Base-by-base conservation (phyloP, 2,329 filamentous ascomycete species). In the Malbranchea cinnamomea region DNA sequence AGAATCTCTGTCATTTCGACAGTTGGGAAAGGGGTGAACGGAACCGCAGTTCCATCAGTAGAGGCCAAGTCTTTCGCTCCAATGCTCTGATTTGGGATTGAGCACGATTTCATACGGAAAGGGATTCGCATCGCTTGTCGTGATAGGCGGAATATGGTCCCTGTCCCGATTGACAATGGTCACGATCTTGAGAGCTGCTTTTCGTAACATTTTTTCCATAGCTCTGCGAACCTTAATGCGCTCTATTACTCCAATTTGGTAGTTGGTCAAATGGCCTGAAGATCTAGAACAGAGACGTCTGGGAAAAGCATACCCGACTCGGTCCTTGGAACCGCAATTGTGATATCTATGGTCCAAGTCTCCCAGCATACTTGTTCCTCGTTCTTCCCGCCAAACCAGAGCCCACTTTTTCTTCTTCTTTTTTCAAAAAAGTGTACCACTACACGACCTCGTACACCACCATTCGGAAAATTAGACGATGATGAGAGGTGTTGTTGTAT, bases 291-390 rank as follows among this genome's bases (percentile, higher is more conserved):
- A n/a, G 17, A 24, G 11, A 23, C n/a, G n/a, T n/a, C n/a, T n/a
- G n/a, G 8, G 9, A 6, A 11, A 12, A 11, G 51, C 74, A 45
- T 60, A 91, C 83, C 84, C 41, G 74, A 80, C 48, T 95, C 87
- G 7, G 82, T 93, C 47, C 78, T 66, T 17, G 87, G 85, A 44
- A 83, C 84, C 6, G 84, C 82, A 32, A 94, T 74, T n/a, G 84
- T 91, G 29, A 95, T 80, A 54, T 91, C 82, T 41, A 98, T 60
- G 25, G 80, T 83, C 89, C 89, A 98, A 48, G 74, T 75, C 64
- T 95, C 89, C 89, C 89, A 98, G 53, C 84, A 92, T 11, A 94
- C 74, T 53, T 94, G 85, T 52, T 95, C 85, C 41, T 94, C 87
- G 14, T 73, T 78, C 45, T 74, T 28, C 37, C 43, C 24, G 3